Conservation (phyloP, 106 monocot species). For the Acanthochlamys bracteata region DNA sequence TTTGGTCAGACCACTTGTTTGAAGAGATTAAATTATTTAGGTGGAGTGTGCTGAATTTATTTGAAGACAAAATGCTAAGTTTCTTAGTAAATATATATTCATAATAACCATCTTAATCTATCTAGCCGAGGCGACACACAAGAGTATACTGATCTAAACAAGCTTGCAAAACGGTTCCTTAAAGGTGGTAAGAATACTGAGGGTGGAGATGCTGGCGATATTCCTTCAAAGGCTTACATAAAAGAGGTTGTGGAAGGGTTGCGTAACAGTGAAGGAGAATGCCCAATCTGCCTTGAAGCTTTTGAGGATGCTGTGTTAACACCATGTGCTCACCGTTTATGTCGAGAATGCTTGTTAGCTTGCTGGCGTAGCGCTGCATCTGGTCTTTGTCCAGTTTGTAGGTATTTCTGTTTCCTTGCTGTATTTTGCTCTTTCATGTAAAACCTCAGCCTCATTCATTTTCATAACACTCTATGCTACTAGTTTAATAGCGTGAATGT, state of each 20-base stretch:
- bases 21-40: too few species aligned
- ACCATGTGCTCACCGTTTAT: slow-evolving; percentile 88
- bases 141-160: slow-evolving; percentile 77
- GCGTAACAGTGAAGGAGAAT: slow-evolving; percentile 73
- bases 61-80: too few species aligned
- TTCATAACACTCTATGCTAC: neutral
- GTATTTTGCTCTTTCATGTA: neutral
- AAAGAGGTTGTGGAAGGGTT: slow-evolving; percentile 74
- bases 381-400: slow-evolving; percentile 90
- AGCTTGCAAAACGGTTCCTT: slow-evolving; percentile 76
- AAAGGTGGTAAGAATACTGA: slow-evolving; percentile 33
- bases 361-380: slow-evolving; percentile 59
- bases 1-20: too few species aligned
- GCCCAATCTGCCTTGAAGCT: slow-evolving; percentile 92
- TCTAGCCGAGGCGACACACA: slow-evolving; percentile 86
- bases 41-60: too few species aligned
- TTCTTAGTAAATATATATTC: too few species aligned
- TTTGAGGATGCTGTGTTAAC: slow-evolving; percentile 97
- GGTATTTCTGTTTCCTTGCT: slow-evolving; percentile 27
- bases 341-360: slow-evolving; percentile 79
- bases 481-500: neutral
- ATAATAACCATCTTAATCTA: neutral
- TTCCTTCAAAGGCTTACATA: slow-evolving; percentile 71
- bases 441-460: neutral
- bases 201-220: slow-evolving; percentile 20